Percentiles rank a stretch among this genome's conserved stretches.
Evolutionary conservation across 2,329 filamentous ascomycete species (phyloP).

Genomic region (Penicillium sumatraense): DNA sequence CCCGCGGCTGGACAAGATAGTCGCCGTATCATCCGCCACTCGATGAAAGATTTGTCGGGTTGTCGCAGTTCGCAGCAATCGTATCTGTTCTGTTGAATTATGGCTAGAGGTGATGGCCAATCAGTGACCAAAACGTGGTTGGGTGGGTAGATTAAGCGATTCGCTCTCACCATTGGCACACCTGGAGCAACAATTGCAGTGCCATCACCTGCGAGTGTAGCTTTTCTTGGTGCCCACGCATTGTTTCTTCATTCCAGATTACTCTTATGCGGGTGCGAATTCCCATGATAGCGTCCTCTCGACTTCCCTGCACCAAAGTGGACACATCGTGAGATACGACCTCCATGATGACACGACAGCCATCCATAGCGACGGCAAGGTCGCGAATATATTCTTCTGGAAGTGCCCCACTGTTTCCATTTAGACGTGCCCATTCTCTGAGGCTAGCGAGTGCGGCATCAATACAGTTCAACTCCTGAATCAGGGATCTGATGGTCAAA

Average conservation of each 20-base stretch:
- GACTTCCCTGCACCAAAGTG: slow-evolving; percentile 31
- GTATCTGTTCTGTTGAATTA: slow-evolving; percentile 40
- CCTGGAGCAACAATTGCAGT: slow-evolving; percentile 44
- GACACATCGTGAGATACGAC: slow-evolving; percentile 40
- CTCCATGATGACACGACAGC: slow-evolving; percentile 42
- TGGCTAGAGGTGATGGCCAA: slow-evolving; percentile 27
- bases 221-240: slow-evolving; percentile 40
- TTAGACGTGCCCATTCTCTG: slow-evolving; percentile 37
- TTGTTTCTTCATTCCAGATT: slow-evolving; percentile 43
- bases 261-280: slow-evolving; percentile 33
- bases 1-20: slow-evolving; percentile 33
- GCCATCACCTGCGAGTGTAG: slow-evolving; percentile 43
- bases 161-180: slow-evolving; percentile 41
- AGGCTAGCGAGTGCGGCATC: slow-evolving; percentile 42
- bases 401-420: slow-evolving; percentile 27
- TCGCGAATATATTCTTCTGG: slow-evolving; percentile 34
- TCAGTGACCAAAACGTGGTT: slow-evolving; percentile 4
- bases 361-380: slow-evolving; percentile 40
- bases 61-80: slow-evolving; percentile 37
- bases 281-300: slow-evolving; percentile 20
- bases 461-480: slow-evolving; percentile 42
- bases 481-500: slow-evolving; percentile 42
- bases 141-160: neutral
- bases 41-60: slow-evolving; percentile 41
- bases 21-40: slow-evolving; percentile 43